phyloP scores from a whole-genome alignment of 2,329 filamentous ascomycete species.

The Fonsecaea erecta region DNA sequence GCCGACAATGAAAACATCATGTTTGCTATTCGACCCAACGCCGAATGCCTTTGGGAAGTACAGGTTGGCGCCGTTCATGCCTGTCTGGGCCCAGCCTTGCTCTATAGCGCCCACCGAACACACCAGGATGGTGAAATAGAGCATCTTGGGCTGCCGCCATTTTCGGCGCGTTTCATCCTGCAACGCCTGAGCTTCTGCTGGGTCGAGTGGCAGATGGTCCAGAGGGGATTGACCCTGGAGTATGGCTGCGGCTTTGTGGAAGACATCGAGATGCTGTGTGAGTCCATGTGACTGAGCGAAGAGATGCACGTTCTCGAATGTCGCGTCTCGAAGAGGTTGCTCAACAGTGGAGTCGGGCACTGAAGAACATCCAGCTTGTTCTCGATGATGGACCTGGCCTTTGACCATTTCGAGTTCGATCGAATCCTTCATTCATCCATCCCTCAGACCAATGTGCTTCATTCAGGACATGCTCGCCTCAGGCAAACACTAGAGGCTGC shows the following conservation, averaged over 20 bases:
- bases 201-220: constrained; percentile 41
- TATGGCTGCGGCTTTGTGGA: constrained; percentile 27
- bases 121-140: constrained; percentile 58
- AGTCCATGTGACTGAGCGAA: constrained; percentile 25
- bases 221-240: constrained; percentile 18
- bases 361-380: constrained; percentile 1
- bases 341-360: background rate
- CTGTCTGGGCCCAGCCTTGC: constrained; percentile 60
- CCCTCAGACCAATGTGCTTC: background rate
- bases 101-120: constrained; percentile 59
- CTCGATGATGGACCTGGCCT: background rate
- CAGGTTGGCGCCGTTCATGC: constrained; percentile 59
- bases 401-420: background rate
- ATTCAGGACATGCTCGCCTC: background rate
- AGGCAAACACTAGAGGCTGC: background rate
- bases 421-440: background rate
- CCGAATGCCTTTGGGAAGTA: constrained; percentile 54
- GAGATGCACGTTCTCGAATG: constrained; percentile 9
- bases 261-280: constrained; percentile 17
- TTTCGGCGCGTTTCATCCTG: constrained; percentile 52
- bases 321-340: background rate
- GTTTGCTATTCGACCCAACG: constrained; percentile 50
- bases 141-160: constrained; percentile 55
- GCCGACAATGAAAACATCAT: constrained; percentile 64
- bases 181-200: constrained; percentile 49